These are phyloP conservation scores for Ceratocystis smalleyi DNA, from an alignment of 2,329 filamentous ascomycete species.

Conservation along the genomic window DNA sequence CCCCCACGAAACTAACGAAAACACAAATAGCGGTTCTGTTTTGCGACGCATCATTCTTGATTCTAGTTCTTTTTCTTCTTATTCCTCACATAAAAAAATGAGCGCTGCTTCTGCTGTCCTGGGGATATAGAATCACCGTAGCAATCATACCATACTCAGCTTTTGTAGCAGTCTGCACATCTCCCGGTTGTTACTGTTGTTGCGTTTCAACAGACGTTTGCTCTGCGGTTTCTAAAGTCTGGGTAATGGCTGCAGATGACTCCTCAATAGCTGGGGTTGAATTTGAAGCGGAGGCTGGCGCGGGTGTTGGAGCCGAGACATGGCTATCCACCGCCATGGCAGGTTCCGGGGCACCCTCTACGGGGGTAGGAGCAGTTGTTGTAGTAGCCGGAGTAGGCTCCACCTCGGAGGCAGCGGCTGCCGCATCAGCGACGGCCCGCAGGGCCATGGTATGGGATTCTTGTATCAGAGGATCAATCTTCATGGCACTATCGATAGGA, in stretches of 20 bases:
- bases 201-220: not conserved
- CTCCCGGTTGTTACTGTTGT: not conserved
- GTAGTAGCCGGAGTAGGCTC: not conserved
- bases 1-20: not conserved
- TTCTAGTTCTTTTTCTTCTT: not conserved
- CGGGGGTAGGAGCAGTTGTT: not conserved
- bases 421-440: not conserved
- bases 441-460: not conserved
- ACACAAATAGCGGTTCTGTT: not conserved
- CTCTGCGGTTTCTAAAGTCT: not conserved
- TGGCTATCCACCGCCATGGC: not conserved
- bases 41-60: not conserved
- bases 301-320: not conserved
- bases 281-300: not conserved
- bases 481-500: slow-evolving; percentile 6
- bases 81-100: not conserved
- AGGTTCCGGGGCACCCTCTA: too few species aligned
- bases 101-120: not conserved
- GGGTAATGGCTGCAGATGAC: not conserved
- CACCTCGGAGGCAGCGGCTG: not conserved
- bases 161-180: not conserved
- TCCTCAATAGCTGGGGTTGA: not conserved
- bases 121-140: not conserved
- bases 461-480: not conserved
- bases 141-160: not conserved